Evolutionary conservation across 768 basidiomycete species (phyloP).

Genomic region (Tephrocybe rancida): DNA sequence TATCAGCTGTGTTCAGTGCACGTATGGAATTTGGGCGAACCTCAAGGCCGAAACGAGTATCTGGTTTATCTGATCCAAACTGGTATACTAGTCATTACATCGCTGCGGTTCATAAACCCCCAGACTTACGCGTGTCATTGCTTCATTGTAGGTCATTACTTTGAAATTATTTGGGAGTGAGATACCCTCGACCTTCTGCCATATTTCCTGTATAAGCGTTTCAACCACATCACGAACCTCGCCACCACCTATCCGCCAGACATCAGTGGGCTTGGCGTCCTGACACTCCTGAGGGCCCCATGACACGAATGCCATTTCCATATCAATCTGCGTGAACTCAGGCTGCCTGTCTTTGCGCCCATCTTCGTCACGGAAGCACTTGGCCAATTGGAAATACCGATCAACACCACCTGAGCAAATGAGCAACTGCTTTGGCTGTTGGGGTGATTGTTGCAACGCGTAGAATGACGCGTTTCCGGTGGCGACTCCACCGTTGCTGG

Average conservation of each 20-base stretch:
- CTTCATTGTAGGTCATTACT: conserved; percentile 88
- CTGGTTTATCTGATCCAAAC: conserved; percentile 97
- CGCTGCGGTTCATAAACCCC: not conserved
- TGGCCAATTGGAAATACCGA: conserved; percentile 90
- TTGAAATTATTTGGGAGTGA: conserved; percentile 64
- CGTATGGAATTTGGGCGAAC: conserved; percentile 38
- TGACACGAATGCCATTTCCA: conserved; percentile 94
- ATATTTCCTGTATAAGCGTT: conserved; percentile 70
- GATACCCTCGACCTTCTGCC: conserved; percentile 69
- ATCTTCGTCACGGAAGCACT: conserved; percentile 95
- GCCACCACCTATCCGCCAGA: conserved; percentile 85
- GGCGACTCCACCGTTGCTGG: conserved; percentile 19
- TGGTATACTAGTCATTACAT: conserved; percentile 29
- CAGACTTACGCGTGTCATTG: conserved; percentile 79
- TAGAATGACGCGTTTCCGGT: conserved; percentile 61
- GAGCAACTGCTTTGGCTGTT: conserved; percentile 93
- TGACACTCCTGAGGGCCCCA: conserved; percentile 55
- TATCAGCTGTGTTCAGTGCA: conserved; percentile 17
- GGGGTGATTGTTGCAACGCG: conserved; percentile 92
- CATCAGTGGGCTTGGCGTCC: conserved; percentile 24
- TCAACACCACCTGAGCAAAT: conserved; percentile 90
- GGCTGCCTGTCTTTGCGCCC: conserved; percentile 95
- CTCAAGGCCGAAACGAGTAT: conserved; percentile 86
- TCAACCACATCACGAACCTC: conserved; percentile 85
- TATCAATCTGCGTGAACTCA: conserved; percentile 95